Percentiles rank a stretch among this genome's conserved stretches.
Evolutionary conservation across 129 eudicot species (phyloP).

Genomic region (Chrysanthemum makinoi): DNA sequence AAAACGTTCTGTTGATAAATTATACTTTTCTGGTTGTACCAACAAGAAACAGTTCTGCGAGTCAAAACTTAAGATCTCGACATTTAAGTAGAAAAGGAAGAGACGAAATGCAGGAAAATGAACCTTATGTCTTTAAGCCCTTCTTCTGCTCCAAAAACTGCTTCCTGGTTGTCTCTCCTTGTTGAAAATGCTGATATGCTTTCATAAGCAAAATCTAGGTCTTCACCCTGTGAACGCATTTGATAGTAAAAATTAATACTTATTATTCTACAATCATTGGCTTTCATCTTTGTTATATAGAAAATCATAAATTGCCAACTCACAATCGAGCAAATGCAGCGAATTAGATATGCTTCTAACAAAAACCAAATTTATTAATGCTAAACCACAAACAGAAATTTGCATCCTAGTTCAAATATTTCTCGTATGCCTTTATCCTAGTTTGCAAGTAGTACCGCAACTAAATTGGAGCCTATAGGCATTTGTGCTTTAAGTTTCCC

Average conservation of each 20-base stretch:
- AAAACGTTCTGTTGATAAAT: neutral
- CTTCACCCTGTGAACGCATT: conserved; percentile 73
- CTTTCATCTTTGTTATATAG: neutral
- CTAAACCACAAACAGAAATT: neutral
- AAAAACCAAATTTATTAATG: neutral
- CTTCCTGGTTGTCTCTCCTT: conserved; percentile 95
- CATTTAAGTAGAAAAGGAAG: neutral
- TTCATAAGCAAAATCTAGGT: conserved; percentile 93
- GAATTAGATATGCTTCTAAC: conserved; percentile 9
- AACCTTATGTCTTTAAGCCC: conserved; percentile 94
- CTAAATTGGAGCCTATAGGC: neutral
- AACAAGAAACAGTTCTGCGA: neutral
- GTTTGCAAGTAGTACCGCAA: conserved; percentile 8
- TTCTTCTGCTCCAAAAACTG: conserved; percentile 97
- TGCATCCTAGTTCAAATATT: conserved; percentile 1
- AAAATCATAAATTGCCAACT: conserved; percentile 14
- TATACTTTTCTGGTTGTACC: conserved; percentile 1
- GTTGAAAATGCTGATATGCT: conserved; percentile 97
- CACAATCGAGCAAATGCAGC: conserved; percentile 5
- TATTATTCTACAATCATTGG: neutral
- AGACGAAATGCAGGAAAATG: neutral
- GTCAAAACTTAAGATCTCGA: neutral
- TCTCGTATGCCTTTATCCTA: conserved; percentile 19
- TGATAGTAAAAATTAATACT: neutral
- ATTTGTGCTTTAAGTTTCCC: neutral